A percentile compares a stretch with the other conserved stretches of the same genome.
These are phyloP conservation scores for Lepiota brunneoincarnata DNA, from an alignment of 768 basidiomycete species.

Conservation along the genomic window DNA sequence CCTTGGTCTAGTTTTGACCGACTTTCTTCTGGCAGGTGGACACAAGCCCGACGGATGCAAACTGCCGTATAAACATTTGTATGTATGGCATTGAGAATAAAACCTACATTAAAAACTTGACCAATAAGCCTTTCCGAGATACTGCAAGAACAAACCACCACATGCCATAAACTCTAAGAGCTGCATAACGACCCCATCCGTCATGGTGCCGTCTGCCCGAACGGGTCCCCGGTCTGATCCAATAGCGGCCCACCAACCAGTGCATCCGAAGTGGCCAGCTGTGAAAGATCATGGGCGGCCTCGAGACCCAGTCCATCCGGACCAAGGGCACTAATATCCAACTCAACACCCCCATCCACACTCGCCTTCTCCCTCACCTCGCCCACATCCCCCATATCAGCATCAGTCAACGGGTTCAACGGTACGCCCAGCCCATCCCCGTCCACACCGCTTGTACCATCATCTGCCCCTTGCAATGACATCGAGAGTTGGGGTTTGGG, in stretches of 20 bases:
- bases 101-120: too few relatives aligned
- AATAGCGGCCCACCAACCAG: conserved; percentile 61
- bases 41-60: too few relatives aligned
- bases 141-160: neutral
- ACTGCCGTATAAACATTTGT: too few relatives aligned
- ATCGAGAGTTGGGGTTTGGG: conserved; percentile 66
- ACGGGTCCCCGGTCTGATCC: conserved; percentile 61
- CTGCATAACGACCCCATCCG: neutral
- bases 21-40: too few relatives aligned
- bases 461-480: conserved; percentile 35
- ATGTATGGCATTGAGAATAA: too few relatives aligned
- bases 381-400: conserved; percentile 35
- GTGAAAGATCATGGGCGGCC: conserved; percentile 48
- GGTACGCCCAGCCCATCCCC: conserved; percentile 49
- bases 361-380: conserved; percentile 36
- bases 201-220: conserved; percentile 30
- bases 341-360: conserved; percentile 37
- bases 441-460: conserved; percentile 28
- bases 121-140: neutral
- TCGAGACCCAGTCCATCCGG: conserved; percentile 65
- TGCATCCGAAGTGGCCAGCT: conserved; percentile 50
- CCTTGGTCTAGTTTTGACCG: too few relatives aligned
- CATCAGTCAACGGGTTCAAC: conserved; percentile 50
- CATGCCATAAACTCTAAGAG: neutral
- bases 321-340: conserved; percentile 65